Percentiles rank a stretch among this genome's conserved stretches.
phyloP scores from a whole-genome alignment of 1,284 basidiomycete genomes.

The Ganoderma sinense region DNA sequence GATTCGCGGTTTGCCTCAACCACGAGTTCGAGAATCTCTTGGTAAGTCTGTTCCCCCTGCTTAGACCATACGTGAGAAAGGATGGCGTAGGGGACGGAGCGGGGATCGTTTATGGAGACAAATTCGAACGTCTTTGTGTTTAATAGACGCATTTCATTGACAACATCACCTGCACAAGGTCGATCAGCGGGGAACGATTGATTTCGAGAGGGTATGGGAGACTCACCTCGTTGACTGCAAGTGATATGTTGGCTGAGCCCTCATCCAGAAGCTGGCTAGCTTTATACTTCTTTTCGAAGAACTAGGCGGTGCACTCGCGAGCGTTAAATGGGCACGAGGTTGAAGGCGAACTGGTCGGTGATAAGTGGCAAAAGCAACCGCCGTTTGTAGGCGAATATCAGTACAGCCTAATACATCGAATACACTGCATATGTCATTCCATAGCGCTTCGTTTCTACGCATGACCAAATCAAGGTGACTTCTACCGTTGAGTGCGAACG shows the following conservation, averaged over 20 bases:
- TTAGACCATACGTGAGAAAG: constrained; percentile 4
- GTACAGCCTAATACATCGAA: constrained; percentile 1
- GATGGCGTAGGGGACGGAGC: neutral
- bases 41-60: constrained; percentile 3
- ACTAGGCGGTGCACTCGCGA: neutral
- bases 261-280: neutral
- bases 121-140: constrained; percentile 4
- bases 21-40: neutral
- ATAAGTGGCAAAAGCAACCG: neutral
- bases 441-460: neutral
- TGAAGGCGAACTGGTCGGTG: neutral
- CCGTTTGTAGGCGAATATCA: neutral
- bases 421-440: neutral
- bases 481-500: neutral
- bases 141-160: neutral
- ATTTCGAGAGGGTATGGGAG: neutral
- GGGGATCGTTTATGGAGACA: neutral
- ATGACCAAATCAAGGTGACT: neutral
- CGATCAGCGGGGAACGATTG: neutral
- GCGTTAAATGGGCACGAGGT: neutral
- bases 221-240: neutral
- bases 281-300: neutral
- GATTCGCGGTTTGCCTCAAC: neutral
- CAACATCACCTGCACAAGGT: neutral
- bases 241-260: neutral